Percentiles rank a stretch among this genome's conserved stretches.
These are phyloP conservation scores for Cystobasidium tubakii DNA, from an alignment of 768 basidiomycete species.

Conservation along the genomic window DNA sequence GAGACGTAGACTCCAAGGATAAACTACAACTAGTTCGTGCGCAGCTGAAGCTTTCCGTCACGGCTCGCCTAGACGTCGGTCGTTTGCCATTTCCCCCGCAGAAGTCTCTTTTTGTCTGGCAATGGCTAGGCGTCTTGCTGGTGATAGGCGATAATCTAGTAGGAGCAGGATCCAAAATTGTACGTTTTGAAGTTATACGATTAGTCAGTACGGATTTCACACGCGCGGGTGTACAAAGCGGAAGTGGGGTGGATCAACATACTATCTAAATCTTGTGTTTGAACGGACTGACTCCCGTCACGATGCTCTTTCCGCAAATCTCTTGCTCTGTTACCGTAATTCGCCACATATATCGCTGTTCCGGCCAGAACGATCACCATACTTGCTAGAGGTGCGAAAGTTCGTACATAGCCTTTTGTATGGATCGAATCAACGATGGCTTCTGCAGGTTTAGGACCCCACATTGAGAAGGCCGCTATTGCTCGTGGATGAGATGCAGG, in stretches of 20 bases:
- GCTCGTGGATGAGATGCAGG: too few relatives aligned
- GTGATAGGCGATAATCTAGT: neutral
- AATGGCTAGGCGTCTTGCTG: neutral
- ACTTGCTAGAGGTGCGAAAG: neutral
- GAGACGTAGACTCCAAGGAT: too few relatives aligned
- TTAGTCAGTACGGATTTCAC: too few relatives aligned
- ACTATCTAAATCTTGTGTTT: neutral
- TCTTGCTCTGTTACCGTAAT: neutral
- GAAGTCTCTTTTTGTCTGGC: neutral
- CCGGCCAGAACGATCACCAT: neutral
- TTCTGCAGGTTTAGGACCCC: conserved; percentile 4
- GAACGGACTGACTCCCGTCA: neutral
- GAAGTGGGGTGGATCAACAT: too few relatives aligned
- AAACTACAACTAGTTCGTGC: too few relatives aligned
- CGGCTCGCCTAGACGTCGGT: too few relatives aligned
- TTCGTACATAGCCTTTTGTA: neutral
- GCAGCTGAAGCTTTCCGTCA: too few relatives aligned
- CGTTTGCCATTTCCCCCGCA: neutral
- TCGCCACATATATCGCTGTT: neutral
- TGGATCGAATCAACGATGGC: neutral
- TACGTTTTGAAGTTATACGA: too few relatives aligned
- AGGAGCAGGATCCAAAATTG: too few relatives aligned
- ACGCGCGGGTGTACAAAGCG: too few relatives aligned
- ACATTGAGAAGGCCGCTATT: neutral
- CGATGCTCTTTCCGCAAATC: neutral